phyloP scores from a whole-genome alignment of 257 asterid species.

The Primulina tabacum region DNA sequence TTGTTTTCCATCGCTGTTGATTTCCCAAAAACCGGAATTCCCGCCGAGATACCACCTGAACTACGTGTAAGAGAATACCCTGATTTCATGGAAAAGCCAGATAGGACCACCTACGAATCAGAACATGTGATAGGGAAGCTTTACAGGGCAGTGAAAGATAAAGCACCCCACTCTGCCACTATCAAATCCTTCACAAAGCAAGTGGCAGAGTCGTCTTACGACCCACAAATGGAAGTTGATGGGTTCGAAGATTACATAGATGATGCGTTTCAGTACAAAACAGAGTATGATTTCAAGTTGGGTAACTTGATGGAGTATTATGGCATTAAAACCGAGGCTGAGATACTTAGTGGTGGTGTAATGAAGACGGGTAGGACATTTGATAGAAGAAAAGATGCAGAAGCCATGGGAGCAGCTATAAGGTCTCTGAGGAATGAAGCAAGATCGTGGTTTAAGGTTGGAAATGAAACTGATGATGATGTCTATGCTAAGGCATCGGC shows the following conservation, averaged over 20 bases:
- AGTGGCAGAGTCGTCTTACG: slow-evolving; percentile 58
- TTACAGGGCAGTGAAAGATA: slow-evolving; percentile 56
- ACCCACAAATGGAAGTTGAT: slow-evolving; percentile 55
- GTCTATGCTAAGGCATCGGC: slow-evolving; percentile 73
- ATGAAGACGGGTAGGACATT: slow-evolving; percentile 67
- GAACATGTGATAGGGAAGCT: slow-evolving; percentile 71
- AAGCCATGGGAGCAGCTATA: slow-evolving; percentile 63
- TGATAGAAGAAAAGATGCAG: slow-evolving; percentile 75
- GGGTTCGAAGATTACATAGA: slow-evolving; percentile 63
- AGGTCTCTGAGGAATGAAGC: slow-evolving; percentile 74
- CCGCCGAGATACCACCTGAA: slow-evolving; percentile 72
- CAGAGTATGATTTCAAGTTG: slow-evolving; percentile 65
- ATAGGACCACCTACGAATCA: slow-evolving; percentile 53
- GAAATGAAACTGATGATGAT: slow-evolving; percentile 49
- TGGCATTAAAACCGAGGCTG: slow-evolving; percentile 81
- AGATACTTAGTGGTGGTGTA: slow-evolving; percentile 69
- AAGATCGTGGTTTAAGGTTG: slow-evolving; percentile 60
- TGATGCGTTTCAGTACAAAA: slow-evolving; percentile 60
- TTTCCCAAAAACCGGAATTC: slow-evolving; percentile 85
- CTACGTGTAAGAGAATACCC: slow-evolving; percentile 78
- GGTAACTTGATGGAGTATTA: slow-evolving; percentile 89
- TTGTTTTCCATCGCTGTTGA: slow-evolving; percentile 80
- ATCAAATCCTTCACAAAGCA: slow-evolving; percentile 46
- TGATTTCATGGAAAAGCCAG: slow-evolving; percentile 90
- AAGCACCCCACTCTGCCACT: slow-evolving; percentile 39